A percentile compares a stretch with the other conserved stretches of the same genome.
These are phyloP conservation scores for Monilinia laxa DNA, from an alignment of 2,329 filamentous ascomycete species.

Conservation along the genomic window DNA sequence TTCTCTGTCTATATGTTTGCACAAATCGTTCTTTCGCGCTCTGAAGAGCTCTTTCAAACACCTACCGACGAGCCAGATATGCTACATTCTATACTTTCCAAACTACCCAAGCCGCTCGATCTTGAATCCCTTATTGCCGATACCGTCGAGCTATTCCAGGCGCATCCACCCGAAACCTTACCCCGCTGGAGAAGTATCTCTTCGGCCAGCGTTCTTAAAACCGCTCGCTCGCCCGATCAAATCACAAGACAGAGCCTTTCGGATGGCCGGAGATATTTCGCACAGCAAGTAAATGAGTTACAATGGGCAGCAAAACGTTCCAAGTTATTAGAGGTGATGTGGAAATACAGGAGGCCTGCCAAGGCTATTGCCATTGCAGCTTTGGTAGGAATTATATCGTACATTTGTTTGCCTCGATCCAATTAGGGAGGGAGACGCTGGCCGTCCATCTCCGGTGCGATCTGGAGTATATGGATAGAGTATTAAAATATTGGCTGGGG, in stretches of 20 bases:
- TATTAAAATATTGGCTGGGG: background rate
- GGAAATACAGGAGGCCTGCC: slow-evolving; percentile 65
- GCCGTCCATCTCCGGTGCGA: slow-evolving; percentile 29
- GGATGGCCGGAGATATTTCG: slow-evolving; percentile 68
- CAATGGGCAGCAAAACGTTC: slow-evolving; percentile 60
- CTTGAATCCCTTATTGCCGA: slow-evolving; percentile 73
- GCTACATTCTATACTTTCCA: slow-evolving; percentile 83
- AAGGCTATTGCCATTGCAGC: slow-evolving; percentile 63
- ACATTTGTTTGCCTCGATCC: slow-evolving; percentile 1
- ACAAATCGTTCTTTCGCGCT: slow-evolving; percentile 77
- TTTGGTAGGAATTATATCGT: slow-evolving; percentile 64
- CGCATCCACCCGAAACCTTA: slow-evolving; percentile 70
- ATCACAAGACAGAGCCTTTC: slow-evolving; percentile 57
- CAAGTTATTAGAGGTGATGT: slow-evolving; percentile 52
- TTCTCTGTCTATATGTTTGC: slow-evolving; percentile 91
- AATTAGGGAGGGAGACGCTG: slow-evolving; percentile 3
- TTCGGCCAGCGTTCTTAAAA: slow-evolving; percentile 78
- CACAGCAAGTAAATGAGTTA: slow-evolving; percentile 71
- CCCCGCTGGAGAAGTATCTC: slow-evolving; percentile 73
- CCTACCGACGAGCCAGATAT: slow-evolving; percentile 83
- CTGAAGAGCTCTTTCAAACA: slow-evolving; percentile 83
- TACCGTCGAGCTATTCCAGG: slow-evolving; percentile 62
- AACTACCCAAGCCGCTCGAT: slow-evolving; percentile 77
- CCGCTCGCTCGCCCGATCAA: slow-evolving; percentile 57
- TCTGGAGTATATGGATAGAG: slow-evolving; percentile 32